Base-by-base conservation (phyloP, 129 eudicot genomes). In the Centella asiatica region DNA sequence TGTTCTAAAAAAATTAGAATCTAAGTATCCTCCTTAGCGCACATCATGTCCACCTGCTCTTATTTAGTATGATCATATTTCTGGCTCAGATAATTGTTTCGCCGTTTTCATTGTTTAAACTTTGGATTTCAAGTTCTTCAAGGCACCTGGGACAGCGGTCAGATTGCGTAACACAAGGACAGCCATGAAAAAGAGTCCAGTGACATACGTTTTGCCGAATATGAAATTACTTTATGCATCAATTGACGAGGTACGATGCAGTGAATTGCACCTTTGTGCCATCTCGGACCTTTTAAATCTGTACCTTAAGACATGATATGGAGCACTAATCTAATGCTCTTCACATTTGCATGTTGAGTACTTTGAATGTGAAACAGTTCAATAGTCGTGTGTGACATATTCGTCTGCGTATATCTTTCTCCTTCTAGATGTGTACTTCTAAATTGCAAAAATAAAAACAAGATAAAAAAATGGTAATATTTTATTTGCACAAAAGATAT, bases 1-100 rank as follows among this genome's bases (percentile, higher is more conserved):
- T 52, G 73, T 92, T 23, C 24, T 92, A 40, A 92, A 92, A 60
- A 87, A 78, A 78, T 69, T 92, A 57, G 88, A 87, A 68, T 77
- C 88, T 2, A 69, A 63, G 51, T 55, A 66, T 62, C 81, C 83
- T 57, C 68, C 84, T 29, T 89, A 82, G 70, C 55, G 25, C 40
- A 10, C 59, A 40, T 52, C 33, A 33, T 1, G 10, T 33, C 22
- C n/a, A 11, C 46, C 19, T 58, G 46, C 10, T 23, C 22, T 6
- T 20, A 14, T 11, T 53, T 53, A 6, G 50, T 13, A 24, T 15
- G 66, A 42, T 33, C 67, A 9, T n/a, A 58, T 47, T 69, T 28
- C 25, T 42, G 54, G 39, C 37, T 58, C 53, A 55, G 62, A 69
- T 44, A 5, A 45, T 26, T 65, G 69, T 36, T 25, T n/a, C 19